phyloP scores from a whole-genome alignment of 768 basidiomycete species.

The Harrya chromipes region DNA sequence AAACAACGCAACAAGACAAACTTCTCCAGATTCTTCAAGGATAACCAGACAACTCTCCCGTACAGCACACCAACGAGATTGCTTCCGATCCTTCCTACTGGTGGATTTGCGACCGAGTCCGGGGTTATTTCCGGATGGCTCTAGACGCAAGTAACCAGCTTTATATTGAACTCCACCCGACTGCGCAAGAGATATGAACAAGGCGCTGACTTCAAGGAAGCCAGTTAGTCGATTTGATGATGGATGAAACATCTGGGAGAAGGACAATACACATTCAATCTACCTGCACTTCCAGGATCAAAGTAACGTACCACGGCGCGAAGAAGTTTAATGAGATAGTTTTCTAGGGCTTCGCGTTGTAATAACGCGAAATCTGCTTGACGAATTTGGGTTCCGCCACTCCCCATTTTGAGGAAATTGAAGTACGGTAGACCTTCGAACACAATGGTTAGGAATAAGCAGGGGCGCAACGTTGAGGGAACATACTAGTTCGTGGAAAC shows the following conservation, averaged over 20 bases:
- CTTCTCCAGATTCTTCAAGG: constrained; percentile 83
- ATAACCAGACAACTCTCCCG: constrained; percentile 90
- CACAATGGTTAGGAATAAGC: not conserved
- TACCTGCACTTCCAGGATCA: not conserved
- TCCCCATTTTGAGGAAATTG: constrained; percentile 74
- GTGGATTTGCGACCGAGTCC: constrained; percentile 67
- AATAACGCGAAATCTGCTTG: constrained; percentile 76
- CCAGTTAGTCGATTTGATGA: constrained; percentile 84
- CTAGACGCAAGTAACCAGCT: constrained; percentile 75
- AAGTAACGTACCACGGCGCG: constrained; percentile 71
- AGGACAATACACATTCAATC: not conserved
- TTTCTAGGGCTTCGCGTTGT: constrained; percentile 81
- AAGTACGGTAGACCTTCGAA: constrained; percentile 80
- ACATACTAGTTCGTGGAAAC: constrained; percentile 79
- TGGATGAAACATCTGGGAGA: constrained; percentile 87
- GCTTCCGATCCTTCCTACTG: constrained; percentile 55
- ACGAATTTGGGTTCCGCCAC: constrained; percentile 48
- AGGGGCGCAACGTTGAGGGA: not conserved
- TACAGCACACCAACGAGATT: constrained; percentile 86
- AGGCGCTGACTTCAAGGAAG: constrained; percentile 89
- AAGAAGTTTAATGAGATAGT: constrained; percentile 84
- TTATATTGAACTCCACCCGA: constrained; percentile 88
- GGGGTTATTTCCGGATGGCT: constrained; percentile 47
- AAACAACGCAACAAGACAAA: constrained; percentile 31
- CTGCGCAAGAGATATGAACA: constrained; percentile 77